phyloP scores from a whole-genome alignment of 805 yeast genomes.

The Candida tallmaniae region DNA sequence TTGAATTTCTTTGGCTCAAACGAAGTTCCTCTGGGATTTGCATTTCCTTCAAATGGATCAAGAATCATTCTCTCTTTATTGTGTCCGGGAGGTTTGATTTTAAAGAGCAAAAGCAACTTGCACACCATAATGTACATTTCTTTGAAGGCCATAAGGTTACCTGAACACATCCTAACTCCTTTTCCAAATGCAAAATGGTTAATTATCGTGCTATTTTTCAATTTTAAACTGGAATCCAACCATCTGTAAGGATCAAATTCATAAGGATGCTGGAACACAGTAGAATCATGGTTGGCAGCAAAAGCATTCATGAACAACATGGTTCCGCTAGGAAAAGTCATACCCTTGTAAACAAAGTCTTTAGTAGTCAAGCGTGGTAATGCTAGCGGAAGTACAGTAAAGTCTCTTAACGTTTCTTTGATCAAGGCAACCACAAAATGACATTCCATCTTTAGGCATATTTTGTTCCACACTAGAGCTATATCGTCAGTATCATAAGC shows the following conservation, averaged over 20 bases:
- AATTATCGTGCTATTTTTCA: slow-evolving; percentile 13
- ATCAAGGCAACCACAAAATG: slow-evolving; percentile 54
- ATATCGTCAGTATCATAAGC: neutral
- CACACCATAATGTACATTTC: slow-evolving; percentile 59
- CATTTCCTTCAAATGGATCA: slow-evolving; percentile 50
- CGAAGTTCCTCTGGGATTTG: slow-evolving; percentile 54
- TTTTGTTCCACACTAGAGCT: slow-evolving; percentile 30
- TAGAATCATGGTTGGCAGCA: slow-evolving; percentile 64
- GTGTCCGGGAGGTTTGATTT: slow-evolving; percentile 40
- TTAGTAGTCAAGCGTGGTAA: slow-evolving; percentile 60
- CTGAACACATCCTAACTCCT: slow-evolving; percentile 72
- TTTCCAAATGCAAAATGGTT: slow-evolving; percentile 59
- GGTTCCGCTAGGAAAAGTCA: slow-evolving; percentile 52
- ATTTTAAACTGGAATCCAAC: slow-evolving; percentile 20
- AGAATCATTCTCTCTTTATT: slow-evolving; percentile 30
- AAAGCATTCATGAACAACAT: slow-evolving; percentile 61
- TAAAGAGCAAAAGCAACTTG: slow-evolving; percentile 49
- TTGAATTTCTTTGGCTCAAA: slow-evolving; percentile 52
- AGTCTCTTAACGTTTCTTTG: slow-evolving; percentile 57
- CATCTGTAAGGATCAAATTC: slow-evolving; percentile 52
- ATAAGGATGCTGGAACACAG: slow-evolving; percentile 39
- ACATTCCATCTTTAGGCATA: slow-evolving; percentile 29
- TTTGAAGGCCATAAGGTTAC: slow-evolving; percentile 57
- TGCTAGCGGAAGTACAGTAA: slow-evolving; percentile 63
- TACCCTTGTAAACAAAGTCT: slow-evolving; percentile 36